A percentile compares a stretch with the other conserved stretches of the same genome.
Evolutionary conservation across 2,329 filamentous ascomycete species (phyloP).

Genomic region (Pseudogymnoascus sp.): DNA sequence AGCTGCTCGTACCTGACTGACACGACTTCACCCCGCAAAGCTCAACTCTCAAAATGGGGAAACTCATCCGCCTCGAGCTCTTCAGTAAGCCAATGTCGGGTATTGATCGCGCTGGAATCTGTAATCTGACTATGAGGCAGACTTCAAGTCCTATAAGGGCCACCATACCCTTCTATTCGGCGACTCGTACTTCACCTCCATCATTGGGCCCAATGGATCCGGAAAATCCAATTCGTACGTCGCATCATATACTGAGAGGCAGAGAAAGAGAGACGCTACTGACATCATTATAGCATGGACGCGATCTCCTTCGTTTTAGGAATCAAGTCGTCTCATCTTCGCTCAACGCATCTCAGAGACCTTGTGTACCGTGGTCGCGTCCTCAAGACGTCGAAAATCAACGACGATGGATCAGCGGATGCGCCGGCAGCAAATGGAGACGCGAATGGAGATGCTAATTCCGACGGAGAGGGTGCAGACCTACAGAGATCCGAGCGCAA

Average conservation of each 20-base stretch:
- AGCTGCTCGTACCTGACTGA: not conserved
- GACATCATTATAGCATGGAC: conserved; percentile 66
- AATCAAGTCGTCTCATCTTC: conserved; percentile 96
- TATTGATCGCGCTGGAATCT: not conserved
- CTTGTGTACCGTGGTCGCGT: conserved; percentile 94
- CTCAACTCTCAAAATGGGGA: conserved; percentile 64
- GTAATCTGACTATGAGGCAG: conserved; percentile 34
- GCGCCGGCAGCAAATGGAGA: conserved; percentile 49
- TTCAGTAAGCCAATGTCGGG: conserved; percentile 58
- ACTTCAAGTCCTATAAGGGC: conserved; percentile 99
- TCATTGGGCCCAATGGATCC: conserved; percentile 98
- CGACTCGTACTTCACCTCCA: conserved; percentile 97
- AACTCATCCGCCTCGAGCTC: conserved; percentile 88
- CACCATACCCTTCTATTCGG: conserved; percentile 91
- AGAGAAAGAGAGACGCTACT: conserved; percentile 14
- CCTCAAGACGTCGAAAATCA: conserved; percentile 83
- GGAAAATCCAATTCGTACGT: conserved; percentile 92
- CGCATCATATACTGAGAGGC: conserved; percentile 7
- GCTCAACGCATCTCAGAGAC: conserved; percentile 87
- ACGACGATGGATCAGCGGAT: conserved; percentile 67
- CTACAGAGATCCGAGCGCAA: conserved; percentile 58
- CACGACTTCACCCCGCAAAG: conserved; percentile 13
- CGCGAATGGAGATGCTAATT: conserved; percentile 51
- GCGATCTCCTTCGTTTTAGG: conserved; percentile 98
- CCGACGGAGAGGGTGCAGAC: conserved; percentile 50